Conservation (phyloP, 306 rosid species). For the Mimosa pudica region DNA sequence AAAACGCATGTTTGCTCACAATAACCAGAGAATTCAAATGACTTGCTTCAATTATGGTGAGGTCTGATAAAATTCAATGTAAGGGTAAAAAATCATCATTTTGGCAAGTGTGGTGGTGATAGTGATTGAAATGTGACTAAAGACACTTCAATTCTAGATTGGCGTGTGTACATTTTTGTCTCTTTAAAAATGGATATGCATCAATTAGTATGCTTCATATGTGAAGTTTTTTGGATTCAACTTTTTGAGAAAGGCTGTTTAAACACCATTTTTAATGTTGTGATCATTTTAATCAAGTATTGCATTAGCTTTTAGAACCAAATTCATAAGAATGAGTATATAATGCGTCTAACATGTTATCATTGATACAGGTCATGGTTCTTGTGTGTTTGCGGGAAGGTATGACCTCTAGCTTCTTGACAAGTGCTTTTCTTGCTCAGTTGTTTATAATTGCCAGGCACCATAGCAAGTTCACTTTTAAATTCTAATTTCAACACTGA, state of each 20-base stretch:
- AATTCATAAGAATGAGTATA: conserved; percentile 1
- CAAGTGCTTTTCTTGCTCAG: not conserved
- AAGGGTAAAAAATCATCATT: not conserved
- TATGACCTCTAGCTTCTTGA: conserved; percentile 32
- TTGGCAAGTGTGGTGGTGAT: not conserved
- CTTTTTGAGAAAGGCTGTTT: not conserved
- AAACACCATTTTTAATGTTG: not conserved
- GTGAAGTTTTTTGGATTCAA: not conserved
- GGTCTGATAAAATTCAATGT: not conserved
- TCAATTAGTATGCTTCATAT: not conserved
- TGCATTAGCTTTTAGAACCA: not conserved
- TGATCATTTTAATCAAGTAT: not conserved
- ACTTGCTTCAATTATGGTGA: not conserved
- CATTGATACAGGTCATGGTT: conserved; percentile 67
- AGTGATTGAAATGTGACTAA: not conserved
- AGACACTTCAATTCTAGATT: not conserved
- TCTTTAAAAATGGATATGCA: not conserved
- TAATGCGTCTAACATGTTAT: conserved; percentile 32
- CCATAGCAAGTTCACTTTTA: not conserved
- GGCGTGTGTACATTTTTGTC: not conserved
- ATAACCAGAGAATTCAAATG: not conserved
- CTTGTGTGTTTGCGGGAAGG: conserved; percentile 87
- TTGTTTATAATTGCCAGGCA: conserved; percentile 3
- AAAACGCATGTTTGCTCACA: not conserved
- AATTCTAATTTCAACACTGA: not conserved